These are phyloP conservation scores for Encephalitozoon intestinalis DNA, from an alignment of 371 early-diverging fungal species.

Conservation along the genomic window DNA sequence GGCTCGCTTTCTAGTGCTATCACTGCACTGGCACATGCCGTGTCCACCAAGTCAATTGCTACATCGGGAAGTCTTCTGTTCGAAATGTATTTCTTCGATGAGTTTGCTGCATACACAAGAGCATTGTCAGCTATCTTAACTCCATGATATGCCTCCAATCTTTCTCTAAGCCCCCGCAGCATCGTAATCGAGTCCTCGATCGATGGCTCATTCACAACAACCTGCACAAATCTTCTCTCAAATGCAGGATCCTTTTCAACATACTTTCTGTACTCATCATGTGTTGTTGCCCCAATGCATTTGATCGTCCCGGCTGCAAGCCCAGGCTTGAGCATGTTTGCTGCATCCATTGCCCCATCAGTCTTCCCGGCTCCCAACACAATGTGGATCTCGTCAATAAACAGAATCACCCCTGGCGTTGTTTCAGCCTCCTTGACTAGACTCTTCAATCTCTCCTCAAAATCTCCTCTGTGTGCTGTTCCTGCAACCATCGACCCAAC, in stretches of 20 bases:
- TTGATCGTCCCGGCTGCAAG: conserved; percentile 70
- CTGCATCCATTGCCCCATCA: conserved; percentile 77
- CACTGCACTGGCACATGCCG: conserved; percentile 71
- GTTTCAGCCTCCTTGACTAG: conserved; percentile 87
- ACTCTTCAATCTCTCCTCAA: conserved; percentile 91
- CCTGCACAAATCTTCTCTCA: conserved; percentile 72
- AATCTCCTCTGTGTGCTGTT: conserved; percentile 85
- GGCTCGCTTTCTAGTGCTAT: conserved; percentile 75
- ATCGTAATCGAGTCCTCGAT: conserved; percentile 76
- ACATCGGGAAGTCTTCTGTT: conserved; percentile 74
- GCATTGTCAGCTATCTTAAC: conserved; percentile 73
- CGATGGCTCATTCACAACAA: conserved; percentile 71
- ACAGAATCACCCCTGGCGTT: conserved; percentile 77
- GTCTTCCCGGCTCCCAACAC: conserved; percentile 71
- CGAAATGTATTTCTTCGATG: conserved; percentile 70
- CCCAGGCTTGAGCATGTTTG: conserved; percentile 78
- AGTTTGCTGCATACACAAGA: conserved; percentile 69
- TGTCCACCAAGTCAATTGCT: conserved; percentile 78
- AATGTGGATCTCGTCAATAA: conserved; percentile 95
- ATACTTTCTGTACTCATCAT: conserved; percentile 73
- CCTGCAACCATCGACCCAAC: conserved; percentile 84
- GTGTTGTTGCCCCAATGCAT: conserved; percentile 77
- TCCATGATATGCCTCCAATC: conserved; percentile 75
- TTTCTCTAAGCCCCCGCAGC: conserved; percentile 71
- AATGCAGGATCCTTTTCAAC: conserved; percentile 76